Conservation (phyloP, 371 early-diverging fungal genomes). For the Rhizopus arrhizus region DNA sequence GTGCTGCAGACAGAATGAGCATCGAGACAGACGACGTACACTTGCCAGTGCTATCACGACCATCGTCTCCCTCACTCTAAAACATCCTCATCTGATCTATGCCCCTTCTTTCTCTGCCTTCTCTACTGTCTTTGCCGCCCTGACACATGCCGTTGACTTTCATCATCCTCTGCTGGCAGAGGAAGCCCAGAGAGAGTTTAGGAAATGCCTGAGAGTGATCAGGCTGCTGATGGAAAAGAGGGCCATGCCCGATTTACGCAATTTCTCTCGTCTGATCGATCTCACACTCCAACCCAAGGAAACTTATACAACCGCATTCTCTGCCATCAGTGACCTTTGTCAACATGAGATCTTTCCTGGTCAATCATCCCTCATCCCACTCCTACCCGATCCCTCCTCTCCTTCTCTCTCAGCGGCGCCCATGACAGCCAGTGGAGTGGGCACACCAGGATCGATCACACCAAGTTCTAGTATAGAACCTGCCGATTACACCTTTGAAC, state of each 20-base stretch:
- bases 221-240: constrained; percentile 31
- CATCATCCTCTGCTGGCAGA: constrained; percentile 35
- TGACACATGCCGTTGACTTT: constrained; percentile 48
- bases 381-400: constrained; percentile 7
- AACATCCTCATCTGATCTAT: constrained; percentile 40
- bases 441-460: constrained; percentile 25
- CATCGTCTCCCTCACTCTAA: constrained; percentile 39
- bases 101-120: constrained; percentile 40
- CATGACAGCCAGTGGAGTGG: constrained; percentile 40
- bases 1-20: constrained; percentile 48
- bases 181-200: constrained; percentile 43
- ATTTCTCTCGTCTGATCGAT: constrained; percentile 41
- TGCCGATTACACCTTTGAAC: constrained; percentile 54
- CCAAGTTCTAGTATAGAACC: constrained; percentile 43
- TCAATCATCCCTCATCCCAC: not conserved
- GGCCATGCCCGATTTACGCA: constrained; percentile 34
- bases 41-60: constrained; percentile 49
- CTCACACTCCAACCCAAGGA: constrained; percentile 34
- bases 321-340: constrained; percentile 37
- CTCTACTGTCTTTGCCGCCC: constrained; percentile 47
- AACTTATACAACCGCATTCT: constrained; percentile 27
- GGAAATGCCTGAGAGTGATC: constrained; percentile 38
- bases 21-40: constrained; percentile 35
- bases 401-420: constrained; percentile 29
- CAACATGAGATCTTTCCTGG: constrained; percentile 11